A percentile compares a stretch with the other conserved stretches of the same genome.
Evolutionary conservation across 805 yeast species (phyloP).

Genomic region (Wickerhamia fluorescens): DNA sequence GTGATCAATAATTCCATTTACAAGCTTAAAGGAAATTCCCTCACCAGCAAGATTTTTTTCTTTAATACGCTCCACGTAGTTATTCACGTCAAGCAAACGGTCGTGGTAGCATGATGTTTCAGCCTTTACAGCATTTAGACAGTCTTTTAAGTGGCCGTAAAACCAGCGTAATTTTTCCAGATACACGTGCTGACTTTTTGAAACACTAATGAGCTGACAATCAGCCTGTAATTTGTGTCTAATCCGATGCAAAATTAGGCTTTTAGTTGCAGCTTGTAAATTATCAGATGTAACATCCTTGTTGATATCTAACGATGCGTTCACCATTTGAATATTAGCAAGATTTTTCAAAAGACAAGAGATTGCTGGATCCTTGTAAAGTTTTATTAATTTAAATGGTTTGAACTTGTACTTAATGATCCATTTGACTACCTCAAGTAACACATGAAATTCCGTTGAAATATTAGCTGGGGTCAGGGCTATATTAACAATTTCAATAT

Average conservation of each 20-base stretch:
- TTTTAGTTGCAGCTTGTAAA: slow-evolving; percentile 1
- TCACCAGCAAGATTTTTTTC: too few relatives aligned
- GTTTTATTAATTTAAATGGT: slow-evolving; percentile 12
- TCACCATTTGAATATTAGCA: too few relatives aligned
- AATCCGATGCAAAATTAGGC: slow-evolving; percentile 17
- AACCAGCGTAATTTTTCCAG: slow-evolving; percentile 7
- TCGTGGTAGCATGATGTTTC: not conserved
- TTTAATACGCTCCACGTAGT: slow-evolving; percentile 9
- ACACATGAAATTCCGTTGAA: slow-evolving; percentile 17
- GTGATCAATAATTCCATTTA: slow-evolving; percentile 22
- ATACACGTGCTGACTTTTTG: slow-evolving; percentile 16
- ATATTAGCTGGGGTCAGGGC: slow-evolving; percentile 10
- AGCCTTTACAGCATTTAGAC: slow-evolving; percentile 1
- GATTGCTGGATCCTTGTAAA: slow-evolving; percentile 14
- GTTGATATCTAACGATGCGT: too few relatives aligned
- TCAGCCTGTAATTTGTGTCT: slow-evolving; percentile 19
- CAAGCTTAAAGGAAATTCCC: slow-evolving; percentile 11
- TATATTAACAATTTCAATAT: slow-evolving; percentile 8
- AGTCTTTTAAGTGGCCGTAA: slow-evolving; percentile 7
- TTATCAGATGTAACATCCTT: too few relatives aligned
- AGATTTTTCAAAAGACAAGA: too few relatives aligned
- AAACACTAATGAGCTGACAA: slow-evolving; percentile 16
- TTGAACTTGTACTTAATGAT: slow-evolving; percentile 11
- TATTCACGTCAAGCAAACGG: slow-evolving; percentile 8
- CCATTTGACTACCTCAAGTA: slow-evolving; percentile 14